Evolutionary conservation across 371 early-diverging fungal species (phyloP).

Genomic region (Chytridium lagenaria): DNA sequence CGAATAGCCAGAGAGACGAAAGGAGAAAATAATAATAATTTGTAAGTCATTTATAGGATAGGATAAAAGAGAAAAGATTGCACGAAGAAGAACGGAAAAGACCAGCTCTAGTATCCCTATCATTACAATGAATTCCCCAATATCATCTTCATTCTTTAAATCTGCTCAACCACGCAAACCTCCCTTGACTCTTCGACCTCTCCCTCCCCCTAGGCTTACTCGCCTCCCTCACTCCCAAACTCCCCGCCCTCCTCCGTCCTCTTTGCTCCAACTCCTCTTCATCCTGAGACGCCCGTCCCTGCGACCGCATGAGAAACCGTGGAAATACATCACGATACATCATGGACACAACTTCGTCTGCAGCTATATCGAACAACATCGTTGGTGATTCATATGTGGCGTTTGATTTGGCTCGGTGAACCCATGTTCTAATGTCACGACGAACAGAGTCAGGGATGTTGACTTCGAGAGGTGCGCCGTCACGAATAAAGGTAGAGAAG

Average conservation of each 20-base stretch:
- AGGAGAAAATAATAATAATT: no score
- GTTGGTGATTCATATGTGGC: conserved; percentile 4
- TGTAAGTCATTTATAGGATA: no score
- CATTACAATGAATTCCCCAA: no score
- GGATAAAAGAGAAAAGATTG: no score
- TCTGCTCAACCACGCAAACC: conserved; percentile 1
- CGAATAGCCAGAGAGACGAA: no score
- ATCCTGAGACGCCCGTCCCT: background rate
- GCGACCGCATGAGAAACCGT: conserved; percentile 14
- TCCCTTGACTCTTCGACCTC: conserved; percentile 7
- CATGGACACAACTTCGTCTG: conserved; percentile 37
- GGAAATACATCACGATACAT: conserved; percentile 33
- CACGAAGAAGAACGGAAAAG: no score
- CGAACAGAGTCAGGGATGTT: conserved; percentile 13
- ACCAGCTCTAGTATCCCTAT: no score
- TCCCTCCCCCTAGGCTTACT: background rate
- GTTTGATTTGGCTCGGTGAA: conserved; percentile 13
- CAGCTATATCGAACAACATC: conserved; percentile 31
- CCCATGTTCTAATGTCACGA: background rate
- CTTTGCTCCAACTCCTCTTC: background rate
- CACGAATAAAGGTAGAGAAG: conserved; percentile 27
- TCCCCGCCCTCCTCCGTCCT: background rate
- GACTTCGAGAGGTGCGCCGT: conserved; percentile 27
- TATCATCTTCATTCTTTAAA: background rate
- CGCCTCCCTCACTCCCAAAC: background rate